Evolutionary conservation across 768 basidiomycete genomes (phyloP).

Genomic region (Ramaria sp.): DNA sequence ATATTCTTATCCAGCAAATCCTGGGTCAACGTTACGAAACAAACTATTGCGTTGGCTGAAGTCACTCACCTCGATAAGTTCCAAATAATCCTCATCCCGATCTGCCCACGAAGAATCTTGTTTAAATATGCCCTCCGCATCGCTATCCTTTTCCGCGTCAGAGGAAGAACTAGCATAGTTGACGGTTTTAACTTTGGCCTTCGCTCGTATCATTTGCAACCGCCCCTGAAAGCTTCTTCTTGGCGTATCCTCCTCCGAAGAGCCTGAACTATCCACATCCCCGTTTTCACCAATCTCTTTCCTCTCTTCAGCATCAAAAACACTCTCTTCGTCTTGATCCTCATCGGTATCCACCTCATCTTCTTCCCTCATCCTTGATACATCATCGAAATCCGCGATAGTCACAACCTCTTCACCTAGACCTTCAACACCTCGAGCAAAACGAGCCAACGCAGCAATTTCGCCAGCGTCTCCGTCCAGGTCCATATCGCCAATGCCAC

Average conservation of each 20-base stretch:
- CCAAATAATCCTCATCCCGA: constrained; percentile 47
- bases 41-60: neutral
- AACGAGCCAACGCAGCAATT: neutral
- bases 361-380: constrained; percentile 28
- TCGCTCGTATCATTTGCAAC: constrained; percentile 8
- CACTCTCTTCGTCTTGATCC: constrained; percentile 21
- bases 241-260: constrained; percentile 17
- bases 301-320: constrained; percentile 12
- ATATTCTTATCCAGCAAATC: constrained; percentile 47
- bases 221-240: constrained; percentile 15
- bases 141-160: constrained; percentile 26
- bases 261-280: constrained; percentile 21
- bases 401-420: constrained; percentile 42
- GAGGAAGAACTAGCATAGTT: neutral
- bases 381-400: constrained; percentile 60
- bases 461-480: constrained; percentile 42
- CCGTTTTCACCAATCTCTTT: constrained; percentile 29
- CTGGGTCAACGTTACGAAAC: constrained; percentile 25
- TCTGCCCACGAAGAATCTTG: constrained; percentile 32
- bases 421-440: constrained; percentile 35
- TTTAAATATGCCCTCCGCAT: constrained; percentile 14
- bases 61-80: constrained; percentile 46
- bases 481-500: constrained; percentile 49
- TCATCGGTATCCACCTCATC: constrained; percentile 22
- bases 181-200: constrained; percentile 10